Percentiles rank a stretch among this genome's conserved stretches.
Evolutionary conservation across 768 basidiomycete genomes (phyloP).

Genomic region (Xanthoconium stramineum): DNA sequence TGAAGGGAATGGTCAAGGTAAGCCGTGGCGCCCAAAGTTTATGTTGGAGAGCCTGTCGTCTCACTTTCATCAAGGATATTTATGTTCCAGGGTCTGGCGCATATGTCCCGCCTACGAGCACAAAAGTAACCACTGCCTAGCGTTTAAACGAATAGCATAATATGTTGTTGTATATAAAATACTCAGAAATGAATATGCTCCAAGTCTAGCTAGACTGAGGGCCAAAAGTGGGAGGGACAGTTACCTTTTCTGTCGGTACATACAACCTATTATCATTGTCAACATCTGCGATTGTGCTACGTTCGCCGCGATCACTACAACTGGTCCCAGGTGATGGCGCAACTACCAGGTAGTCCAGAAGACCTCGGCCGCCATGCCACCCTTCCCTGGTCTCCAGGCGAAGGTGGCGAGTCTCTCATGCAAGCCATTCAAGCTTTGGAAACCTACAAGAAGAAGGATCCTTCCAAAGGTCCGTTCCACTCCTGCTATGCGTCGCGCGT

Average conservation of each 20-base stretch:
- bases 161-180: background rate
- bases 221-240: too few relatives aligned
- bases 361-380: constrained; percentile 30
- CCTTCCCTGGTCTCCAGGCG: constrained; percentile 33
- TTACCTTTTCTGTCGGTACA: constrained; percentile 13
- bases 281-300: background rate
- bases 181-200: too few relatives aligned
- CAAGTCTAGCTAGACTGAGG: too few relatives aligned
- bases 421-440: constrained; percentile 74
- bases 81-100: constrained; percentile 41
- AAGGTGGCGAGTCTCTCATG: constrained; percentile 29
- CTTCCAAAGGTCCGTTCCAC: constrained; percentile 58
- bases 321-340: constrained; percentile 23
- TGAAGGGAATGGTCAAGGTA: constrained; percentile 63
- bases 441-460: constrained; percentile 83
- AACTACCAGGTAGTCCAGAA: constrained; percentile 31
- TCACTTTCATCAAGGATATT: constrained; percentile 33
- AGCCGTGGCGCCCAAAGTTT: background rate
- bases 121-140: background rate
- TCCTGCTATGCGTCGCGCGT: background rate
- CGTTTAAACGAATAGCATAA: background rate
- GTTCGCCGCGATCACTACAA: constrained; percentile 1
- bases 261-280: too few relatives aligned
- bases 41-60: background rate
- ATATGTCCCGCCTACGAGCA: constrained; percentile 21